Evolutionary conservation across 345 rosid genomes (phyloP).

Genomic region (Xanthoceras sorbifolium): DNA sequence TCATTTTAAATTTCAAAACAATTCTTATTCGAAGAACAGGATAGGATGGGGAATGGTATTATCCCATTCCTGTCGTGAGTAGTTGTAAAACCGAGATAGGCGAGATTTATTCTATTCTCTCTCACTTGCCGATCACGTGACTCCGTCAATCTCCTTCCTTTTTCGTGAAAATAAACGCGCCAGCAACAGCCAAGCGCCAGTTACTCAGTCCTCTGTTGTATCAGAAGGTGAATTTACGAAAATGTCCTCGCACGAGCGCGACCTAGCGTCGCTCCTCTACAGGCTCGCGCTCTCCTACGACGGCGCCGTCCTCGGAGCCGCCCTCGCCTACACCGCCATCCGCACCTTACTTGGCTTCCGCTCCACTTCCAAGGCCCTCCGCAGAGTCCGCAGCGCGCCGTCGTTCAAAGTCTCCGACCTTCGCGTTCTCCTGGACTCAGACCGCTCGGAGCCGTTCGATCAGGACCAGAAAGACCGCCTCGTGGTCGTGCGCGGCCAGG

Average conservation of each 20-base stretch:
- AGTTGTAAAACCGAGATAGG: background rate
- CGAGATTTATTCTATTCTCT: background rate
- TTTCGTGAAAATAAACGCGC: background rate
- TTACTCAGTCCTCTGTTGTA: background rate
- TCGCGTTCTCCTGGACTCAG: conserved; percentile 50
- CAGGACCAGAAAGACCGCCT: conserved; percentile 28
- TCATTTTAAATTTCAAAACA: too few relatives aligned
- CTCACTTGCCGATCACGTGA: background rate
- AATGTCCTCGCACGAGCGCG: conserved; percentile 82
- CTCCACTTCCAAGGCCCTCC: conserved; percentile 55
- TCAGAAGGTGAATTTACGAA: background rate
- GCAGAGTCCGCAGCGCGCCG: conserved; percentile 55
- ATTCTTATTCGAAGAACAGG: too few relatives aligned
- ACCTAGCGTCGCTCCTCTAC: conserved; percentile 47
- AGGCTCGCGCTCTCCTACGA: conserved; percentile 80
- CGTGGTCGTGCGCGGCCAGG: conserved; percentile 67
- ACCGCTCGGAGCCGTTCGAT: conserved; percentile 26
- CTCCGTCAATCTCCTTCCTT: background rate
- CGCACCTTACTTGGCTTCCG: conserved; percentile 52
- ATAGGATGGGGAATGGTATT: too few relatives aligned
- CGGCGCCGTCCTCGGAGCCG: conserved; percentile 80
- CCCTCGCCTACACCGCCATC: conserved; percentile 66
- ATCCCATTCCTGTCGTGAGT: too few relatives aligned
- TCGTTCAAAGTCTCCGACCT: conserved; percentile 59
- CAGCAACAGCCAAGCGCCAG: background rate